Base-by-base conservation (phyloP, 176 grass and related monocot genomes). In the Neostapfia colusana region DNA sequence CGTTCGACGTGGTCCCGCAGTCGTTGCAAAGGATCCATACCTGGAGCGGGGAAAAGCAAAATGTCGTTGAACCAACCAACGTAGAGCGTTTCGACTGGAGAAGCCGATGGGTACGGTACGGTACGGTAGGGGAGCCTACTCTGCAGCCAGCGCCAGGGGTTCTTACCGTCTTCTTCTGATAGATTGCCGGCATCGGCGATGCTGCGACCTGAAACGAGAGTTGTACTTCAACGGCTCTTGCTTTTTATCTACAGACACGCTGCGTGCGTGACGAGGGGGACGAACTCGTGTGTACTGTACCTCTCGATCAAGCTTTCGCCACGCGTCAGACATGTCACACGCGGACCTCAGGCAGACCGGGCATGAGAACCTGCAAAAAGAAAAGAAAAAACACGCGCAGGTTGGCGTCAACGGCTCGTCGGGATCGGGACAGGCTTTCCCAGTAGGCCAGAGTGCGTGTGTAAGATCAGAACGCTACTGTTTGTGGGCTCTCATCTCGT, bases 1-100 rank as follows among this genome's bases (percentile, higher is more conserved):
- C 77, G 16, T 80, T 89, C 3, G 92, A 59, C 25, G 79, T 89
- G 73, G 4, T 67, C 41, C 92, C 86, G 10, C 92, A 95, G 8
- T 95, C 92, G 69, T 95, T 95, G 83, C 92, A 95, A 10, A 95
- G 81, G 63, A 95, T 95, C 89, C 83, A 91, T 69, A 91, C 80
- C 92, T 95, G 61, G 61, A 37, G 56, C 0, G 13, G 14, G 16
- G 45, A 7, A 12, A 18, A 75, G 44, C 31, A 31, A 31, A 31
- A 31, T n/a, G n/a, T n/a, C n/a, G n/a, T n/a, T n/a, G n/a, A n/a
- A n/a, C n/a, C n/a, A n/a, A n/a, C n/a, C n/a, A n/a, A n/a, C n/a
- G n/a, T n/a, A n/a, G n/a, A n/a, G n/a, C n/a, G n/a, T n/a, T n/a
- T n/a, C n/a, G n/a, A n/a, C n/a, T n/a, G n/a, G n/a, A n/a, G n/a